A percentile compares a stretch with the other conserved stretches of the same genome.
Evolutionary conservation across 768 basidiomycete species (phyloP).

Genomic region (Cystofilobasidium bisporidii): DNA sequence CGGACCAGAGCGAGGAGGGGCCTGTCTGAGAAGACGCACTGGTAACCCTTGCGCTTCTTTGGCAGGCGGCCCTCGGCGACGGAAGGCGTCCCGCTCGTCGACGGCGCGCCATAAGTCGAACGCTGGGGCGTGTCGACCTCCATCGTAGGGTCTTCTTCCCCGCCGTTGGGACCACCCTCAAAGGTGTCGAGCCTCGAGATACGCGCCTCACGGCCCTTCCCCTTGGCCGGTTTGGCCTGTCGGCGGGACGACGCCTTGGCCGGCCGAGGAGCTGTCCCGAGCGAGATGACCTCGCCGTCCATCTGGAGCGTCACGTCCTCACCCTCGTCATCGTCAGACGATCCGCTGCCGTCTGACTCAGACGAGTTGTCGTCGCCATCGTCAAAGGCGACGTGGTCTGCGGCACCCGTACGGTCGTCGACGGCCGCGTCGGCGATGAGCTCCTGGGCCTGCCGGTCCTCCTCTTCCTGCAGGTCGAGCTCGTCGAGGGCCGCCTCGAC

Average conservation of each 20-base stretch:
- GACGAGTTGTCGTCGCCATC: not conserved
- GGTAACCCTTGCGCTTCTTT: conserved; percentile 9
- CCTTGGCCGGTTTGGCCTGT: not conserved
- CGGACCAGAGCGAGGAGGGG: not conserved
- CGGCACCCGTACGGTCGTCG: not conserved
- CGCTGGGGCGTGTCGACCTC: not conserved
- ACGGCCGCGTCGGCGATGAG: not conserved
- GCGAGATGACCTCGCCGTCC: conserved; percentile 2
- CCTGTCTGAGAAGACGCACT: too few species aligned
- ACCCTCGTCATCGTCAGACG: not conserved
- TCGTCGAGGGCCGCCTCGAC: not conserved
- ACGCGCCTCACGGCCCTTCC: not conserved
- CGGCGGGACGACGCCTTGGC: not conserved
- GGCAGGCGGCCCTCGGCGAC: not conserved
- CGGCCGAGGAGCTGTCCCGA: not conserved
- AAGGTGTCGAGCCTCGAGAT: not conserved
- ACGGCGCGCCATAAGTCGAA: not conserved
- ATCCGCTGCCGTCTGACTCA: not conserved
- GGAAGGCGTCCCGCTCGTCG: not conserved
- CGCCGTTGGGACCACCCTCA: too few species aligned
- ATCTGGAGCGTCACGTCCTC: conserved; percentile 8
- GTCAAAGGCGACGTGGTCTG: not conserved
- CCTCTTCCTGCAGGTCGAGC: not conserved
- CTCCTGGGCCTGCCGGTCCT: not conserved
- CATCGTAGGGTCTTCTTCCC: not conserved